Conservation (phyloP, 2,329 filamentous ascomycete genomes). For the Ophidiomyces ophidiicola region DNA sequence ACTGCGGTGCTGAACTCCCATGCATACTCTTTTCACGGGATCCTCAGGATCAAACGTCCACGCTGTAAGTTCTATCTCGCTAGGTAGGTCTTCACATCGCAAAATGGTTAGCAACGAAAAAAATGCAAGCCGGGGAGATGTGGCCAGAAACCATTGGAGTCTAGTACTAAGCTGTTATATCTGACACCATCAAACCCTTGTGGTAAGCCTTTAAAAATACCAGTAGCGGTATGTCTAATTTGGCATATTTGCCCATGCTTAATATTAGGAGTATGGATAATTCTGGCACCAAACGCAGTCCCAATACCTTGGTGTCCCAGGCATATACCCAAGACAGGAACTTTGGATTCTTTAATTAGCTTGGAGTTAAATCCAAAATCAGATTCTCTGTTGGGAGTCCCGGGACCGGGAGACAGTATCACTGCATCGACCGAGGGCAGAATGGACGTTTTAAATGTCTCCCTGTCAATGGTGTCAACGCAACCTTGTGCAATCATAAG, state of each 20-base stretch:
- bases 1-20: conserved; percentile 13
- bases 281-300: conserved; percentile 52
- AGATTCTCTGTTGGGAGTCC: conserved; percentile 55
- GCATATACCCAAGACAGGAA: conserved; percentile 80
- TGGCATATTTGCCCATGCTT: conserved; percentile 69
- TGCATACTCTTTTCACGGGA: conserved; percentile 9
- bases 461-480: conserved; percentile 10
- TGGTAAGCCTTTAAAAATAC: conserved; percentile 53
- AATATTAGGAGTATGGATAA: conserved; percentile 57
- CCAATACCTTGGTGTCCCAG: conserved; percentile 78
- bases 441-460: conserved; percentile 37
- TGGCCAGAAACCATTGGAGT: conserved; percentile 9
- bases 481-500: neutral
- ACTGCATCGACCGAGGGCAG: conserved; percentile 61
- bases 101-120: neutral
- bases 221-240: conserved; percentile 47
- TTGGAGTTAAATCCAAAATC: conserved; percentile 73
- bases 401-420: conserved; percentile 82
- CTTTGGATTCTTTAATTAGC: conserved; percentile 55
- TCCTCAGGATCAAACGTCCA: conserved; percentile 15
- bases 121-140: neutral
- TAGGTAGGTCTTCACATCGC: conserved; percentile 9
- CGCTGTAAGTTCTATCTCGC: conserved; percentile 11
- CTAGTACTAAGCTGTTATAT: conserved; percentile 14
- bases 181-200: conserved; percentile 14